Conservation (phyloP, 768 basidiomycete genomes). For the Leccinum longicurvipes region DNA sequence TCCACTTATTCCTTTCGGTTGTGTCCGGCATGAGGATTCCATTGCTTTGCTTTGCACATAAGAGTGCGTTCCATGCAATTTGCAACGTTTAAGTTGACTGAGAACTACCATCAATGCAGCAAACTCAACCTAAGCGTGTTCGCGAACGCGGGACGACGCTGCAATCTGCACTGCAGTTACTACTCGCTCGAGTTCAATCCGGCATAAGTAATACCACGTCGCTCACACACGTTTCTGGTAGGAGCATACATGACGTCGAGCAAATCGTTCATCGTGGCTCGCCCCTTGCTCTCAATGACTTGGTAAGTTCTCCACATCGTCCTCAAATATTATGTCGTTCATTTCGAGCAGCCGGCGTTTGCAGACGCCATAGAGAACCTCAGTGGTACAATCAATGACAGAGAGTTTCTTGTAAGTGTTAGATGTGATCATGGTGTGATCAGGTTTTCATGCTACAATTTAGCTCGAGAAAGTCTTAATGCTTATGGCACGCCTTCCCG, state of each 20-base stretch:
- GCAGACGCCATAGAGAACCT: conserved; percentile 45
- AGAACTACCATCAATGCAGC: conserved; percentile 4
- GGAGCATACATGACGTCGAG: conserved; percentile 25
- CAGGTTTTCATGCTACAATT: conserved; percentile 5
- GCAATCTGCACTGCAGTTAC: conserved; percentile 11
- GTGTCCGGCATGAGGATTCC: background rate
- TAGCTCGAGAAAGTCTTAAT: conserved; percentile 64
- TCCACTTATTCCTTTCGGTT: background rate
- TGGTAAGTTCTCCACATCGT: conserved; percentile 21
- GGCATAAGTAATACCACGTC: background rate
- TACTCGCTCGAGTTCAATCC: conserved; percentile 14
- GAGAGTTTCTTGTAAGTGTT: conserved; percentile 52
- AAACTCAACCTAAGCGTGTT: background rate
- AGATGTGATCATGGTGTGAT: background rate
- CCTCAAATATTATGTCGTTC: background rate
- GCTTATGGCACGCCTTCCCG: conserved; percentile 53
- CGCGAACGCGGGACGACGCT: background rate
- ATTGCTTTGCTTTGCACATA: background rate
- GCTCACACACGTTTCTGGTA: conserved; percentile 7
- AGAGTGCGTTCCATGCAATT: background rate
- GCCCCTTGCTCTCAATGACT: conserved; percentile 22
- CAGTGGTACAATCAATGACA: conserved; percentile 50
- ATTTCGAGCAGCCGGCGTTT: conserved; percentile 42
- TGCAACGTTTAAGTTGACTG: background rate
- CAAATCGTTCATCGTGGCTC: conserved; percentile 28